Percentiles rank a stretch among this genome's conserved stretches.
These are phyloP conservation scores for Podaxis mareebaensis DNA, from an alignment of 768 basidiomycete genomes.

Conservation along the genomic window DNA sequence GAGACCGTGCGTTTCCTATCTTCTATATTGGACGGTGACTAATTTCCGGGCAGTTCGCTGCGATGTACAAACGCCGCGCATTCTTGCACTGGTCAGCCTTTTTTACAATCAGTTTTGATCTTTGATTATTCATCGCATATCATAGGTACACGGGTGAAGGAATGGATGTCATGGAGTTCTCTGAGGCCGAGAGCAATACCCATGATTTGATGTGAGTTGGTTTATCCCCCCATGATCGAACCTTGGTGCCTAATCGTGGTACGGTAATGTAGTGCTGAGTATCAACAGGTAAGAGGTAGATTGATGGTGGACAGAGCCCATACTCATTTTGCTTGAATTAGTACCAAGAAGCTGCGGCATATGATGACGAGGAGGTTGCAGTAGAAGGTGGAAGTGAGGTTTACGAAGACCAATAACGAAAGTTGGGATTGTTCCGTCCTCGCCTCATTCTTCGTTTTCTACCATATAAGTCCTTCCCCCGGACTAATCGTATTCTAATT, in stretches of 20 bases:
- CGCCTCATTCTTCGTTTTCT: not conserved
- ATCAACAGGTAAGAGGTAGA: constrained; percentile 64
- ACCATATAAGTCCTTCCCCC: not conserved
- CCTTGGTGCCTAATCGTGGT: not conserved
- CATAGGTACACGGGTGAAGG: constrained; percentile 82
- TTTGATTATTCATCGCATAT: not conserved
- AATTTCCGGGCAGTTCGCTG: constrained; percentile 51
- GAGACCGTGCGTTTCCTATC: constrained; percentile 43
- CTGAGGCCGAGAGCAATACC: constrained; percentile 84
- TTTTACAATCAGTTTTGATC: not conserved
- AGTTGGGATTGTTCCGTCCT: not conserved
- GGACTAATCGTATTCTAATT: not conserved
- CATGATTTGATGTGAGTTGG: constrained; percentile 74
- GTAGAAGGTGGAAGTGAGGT: constrained; percentile 21
- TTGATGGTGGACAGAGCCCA: not conserved
- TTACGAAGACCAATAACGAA: constrained; percentile 20
- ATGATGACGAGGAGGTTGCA: constrained; percentile 24
- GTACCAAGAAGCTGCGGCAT: constrained; percentile 36
- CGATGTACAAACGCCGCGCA: constrained; percentile 83
- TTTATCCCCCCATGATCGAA: not conserved
- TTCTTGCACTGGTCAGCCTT: constrained; percentile 75
- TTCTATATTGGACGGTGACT: not conserved
- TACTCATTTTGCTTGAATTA: constrained; percentile 11
- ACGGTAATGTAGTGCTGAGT: constrained; percentile 63
- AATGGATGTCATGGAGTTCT: constrained; percentile 87